phyloP scores from a whole-genome alignment of 2,329 filamentous ascomycete species.

The Arthrobotrys sphaeroides region DNA sequence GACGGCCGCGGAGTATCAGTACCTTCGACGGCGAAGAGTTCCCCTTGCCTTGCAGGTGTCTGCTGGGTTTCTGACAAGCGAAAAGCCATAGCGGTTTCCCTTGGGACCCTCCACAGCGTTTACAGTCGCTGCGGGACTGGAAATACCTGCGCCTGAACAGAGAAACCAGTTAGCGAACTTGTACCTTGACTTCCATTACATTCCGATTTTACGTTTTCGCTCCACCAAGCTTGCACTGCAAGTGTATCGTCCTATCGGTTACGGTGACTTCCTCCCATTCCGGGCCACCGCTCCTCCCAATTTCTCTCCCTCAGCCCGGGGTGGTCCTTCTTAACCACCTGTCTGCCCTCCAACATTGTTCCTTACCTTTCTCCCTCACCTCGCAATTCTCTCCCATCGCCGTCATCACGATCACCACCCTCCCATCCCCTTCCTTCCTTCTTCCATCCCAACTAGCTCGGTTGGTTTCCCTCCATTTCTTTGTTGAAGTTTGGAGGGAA shows the following conservation, averaged over 20 bases:
- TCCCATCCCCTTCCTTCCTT: not conserved
- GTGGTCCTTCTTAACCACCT: constrained; percentile 45
- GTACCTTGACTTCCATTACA: constrained; percentile 31
- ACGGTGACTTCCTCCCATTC: constrained; percentile 54
- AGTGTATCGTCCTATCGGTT: constrained; percentile 50
- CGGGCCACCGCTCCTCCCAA: constrained; percentile 50
- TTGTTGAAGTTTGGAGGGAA: constrained; percentile 51
- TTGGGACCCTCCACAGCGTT: not conserved
- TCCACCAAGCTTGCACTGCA: constrained; percentile 26
- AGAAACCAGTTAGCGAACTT: constrained; percentile 15
- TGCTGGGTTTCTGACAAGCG: constrained; percentile 44
- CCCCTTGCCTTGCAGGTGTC: constrained; percentile 50
- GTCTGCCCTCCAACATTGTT: constrained; percentile 27
- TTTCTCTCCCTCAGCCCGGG: constrained; percentile 46
- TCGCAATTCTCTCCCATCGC: constrained; percentile 5
- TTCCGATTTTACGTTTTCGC: constrained; percentile 50
- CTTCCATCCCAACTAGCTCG: not conserved
- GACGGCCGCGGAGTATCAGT: constrained; percentile 23
- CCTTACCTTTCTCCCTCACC: constrained; percentile 21
- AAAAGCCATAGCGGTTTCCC: constrained; percentile 41
- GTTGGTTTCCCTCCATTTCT: constrained; percentile 48
- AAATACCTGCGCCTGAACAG: not conserved
- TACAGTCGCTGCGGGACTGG: not conserved
- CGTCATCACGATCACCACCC: constrained; percentile 18
- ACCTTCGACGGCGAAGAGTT: constrained; percentile 48